Percentiles rank a stretch among this genome's conserved stretches.
Evolutionary conservation across 1,139 yeast species (phyloP).

Genomic region (Yamadazyma oceani): DNA sequence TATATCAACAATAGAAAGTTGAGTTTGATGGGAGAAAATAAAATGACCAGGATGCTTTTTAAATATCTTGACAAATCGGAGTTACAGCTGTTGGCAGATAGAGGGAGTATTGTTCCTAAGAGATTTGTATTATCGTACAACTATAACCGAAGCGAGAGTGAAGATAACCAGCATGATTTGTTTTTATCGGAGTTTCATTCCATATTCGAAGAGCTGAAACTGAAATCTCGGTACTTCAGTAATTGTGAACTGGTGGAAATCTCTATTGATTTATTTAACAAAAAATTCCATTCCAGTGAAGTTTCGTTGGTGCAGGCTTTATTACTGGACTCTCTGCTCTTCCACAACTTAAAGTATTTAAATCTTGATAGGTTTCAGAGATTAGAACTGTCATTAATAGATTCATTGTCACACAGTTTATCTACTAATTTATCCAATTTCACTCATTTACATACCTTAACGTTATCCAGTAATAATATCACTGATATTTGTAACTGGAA

Average conservation of each 20-base stretch:
- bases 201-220: slow-evolving; percentile 1
- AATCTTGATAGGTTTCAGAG: slow-evolving; percentile 17
- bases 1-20: slow-evolving; percentile 9
- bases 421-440: slow-evolving; percentile 10
- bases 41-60: slow-evolving; percentile 11
- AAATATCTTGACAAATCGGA: slow-evolving; percentile 12
- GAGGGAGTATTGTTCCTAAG: slow-evolving; percentile 9
- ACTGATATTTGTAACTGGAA: slow-evolving; percentile 10
- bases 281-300: slow-evolving; percentile 11
- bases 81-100: slow-evolving; percentile 3
- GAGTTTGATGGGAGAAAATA: slow-evolving; percentile 4
- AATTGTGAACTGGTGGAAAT: slow-evolving; percentile 13
- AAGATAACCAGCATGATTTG: slow-evolving; percentile 10
- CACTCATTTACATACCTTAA: slow-evolving; percentile 13
- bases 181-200: slow-evolving; percentile 8
- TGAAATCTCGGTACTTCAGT: slow-evolving; percentile 6
- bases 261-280: slow-evolving; percentile 17
- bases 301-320: slow-evolving; percentile 7
- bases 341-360: slow-evolving; percentile 15
- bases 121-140: slow-evolving; percentile 18
- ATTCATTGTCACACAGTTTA: slow-evolving; percentile 7
- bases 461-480: slow-evolving; percentile 15
- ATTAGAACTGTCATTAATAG: slow-evolving; percentile 5
- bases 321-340: slow-evolving; percentile 8
- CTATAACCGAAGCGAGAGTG: slow-evolving; percentile 10